Evolutionary conservation across 371 early-diverging fungal species (phyloP).

Genomic region (Haplosporangium sp.): DNA sequence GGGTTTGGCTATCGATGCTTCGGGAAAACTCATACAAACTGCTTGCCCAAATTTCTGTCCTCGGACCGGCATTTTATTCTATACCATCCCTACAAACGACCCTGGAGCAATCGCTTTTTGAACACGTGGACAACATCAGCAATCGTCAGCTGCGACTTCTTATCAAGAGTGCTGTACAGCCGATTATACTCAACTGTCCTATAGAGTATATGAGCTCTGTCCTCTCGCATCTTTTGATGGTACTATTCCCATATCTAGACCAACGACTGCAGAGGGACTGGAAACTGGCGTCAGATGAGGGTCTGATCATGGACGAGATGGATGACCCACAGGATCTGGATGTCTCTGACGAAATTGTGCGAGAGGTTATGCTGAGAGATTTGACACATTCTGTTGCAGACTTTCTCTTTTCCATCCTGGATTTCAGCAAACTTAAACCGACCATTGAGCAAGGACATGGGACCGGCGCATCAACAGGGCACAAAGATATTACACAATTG

Average conservation of each 20-base stretch:
- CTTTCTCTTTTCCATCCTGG: slow-evolving; percentile 38
- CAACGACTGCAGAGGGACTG: slow-evolving; percentile 44
- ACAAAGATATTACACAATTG: slow-evolving; percentile 39
- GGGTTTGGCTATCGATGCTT: slow-evolving; percentile 33
- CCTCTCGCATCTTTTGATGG: slow-evolving; percentile 54
- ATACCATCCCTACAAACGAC: slow-evolving; percentile 39
- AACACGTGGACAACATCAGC: slow-evolving; percentile 42
- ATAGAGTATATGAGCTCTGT: slow-evolving; percentile 25
- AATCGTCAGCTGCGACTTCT: slow-evolving; percentile 60
- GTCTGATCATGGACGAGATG: slow-evolving; percentile 29
- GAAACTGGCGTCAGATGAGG: slow-evolving; percentile 40
- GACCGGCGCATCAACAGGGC: neutral
- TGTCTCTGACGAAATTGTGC: slow-evolving; percentile 61
- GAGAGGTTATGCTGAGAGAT: slow-evolving; percentile 61
- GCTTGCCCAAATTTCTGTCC: slow-evolving; percentile 45
- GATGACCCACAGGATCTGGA: slow-evolving; percentile 56
- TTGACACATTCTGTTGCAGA: slow-evolving; percentile 57
- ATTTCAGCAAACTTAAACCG: slow-evolving; percentile 17
- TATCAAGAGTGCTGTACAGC: slow-evolving; percentile 54
- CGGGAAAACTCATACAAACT: slow-evolving; percentile 51
- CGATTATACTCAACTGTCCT: slow-evolving; percentile 62
- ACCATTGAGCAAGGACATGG: neutral
- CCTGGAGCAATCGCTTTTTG: slow-evolving; percentile 53
- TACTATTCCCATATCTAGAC: slow-evolving; percentile 55
- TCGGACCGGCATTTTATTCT: slow-evolving; percentile 56